A percentile compares a stretch with the other conserved stretches of the same genome.
phyloP scores from a whole-genome alignment of 768 basidiomycete genomes.

The Mrakia gelida region DNA sequence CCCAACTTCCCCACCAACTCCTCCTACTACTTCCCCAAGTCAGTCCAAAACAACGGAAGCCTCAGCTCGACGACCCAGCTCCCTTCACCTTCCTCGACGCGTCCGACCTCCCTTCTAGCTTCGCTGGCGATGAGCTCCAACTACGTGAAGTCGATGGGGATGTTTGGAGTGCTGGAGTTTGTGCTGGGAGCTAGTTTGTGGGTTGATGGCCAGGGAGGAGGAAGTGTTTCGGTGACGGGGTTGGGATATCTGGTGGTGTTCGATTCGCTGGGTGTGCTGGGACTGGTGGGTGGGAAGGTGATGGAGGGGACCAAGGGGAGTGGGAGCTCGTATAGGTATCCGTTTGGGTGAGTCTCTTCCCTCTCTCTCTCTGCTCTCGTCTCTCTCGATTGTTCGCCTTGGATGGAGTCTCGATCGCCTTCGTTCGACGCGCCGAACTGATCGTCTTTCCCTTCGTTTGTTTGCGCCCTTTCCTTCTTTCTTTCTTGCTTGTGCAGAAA shows the following conservation, averaged over 20 bases:
- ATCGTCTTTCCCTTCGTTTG: background rate
- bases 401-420: background rate
- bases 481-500: background rate
- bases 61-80: conserved; percentile 4
- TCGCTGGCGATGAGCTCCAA: background rate
- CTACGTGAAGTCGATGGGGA: conserved; percentile 11
- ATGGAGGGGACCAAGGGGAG: conserved; percentile 36
- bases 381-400: too few relatives aligned
- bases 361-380: background rate
- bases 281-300: conserved; percentile 45
- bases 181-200: conserved; percentile 58
- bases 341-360: conserved; percentile 58
- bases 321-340: conserved; percentile 38
- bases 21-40: background rate
- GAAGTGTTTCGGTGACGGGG: conserved; percentile 81
- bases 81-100: conserved; percentile 5
- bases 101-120: background rate
- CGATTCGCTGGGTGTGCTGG: conserved; percentile 74
- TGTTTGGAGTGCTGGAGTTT: conserved; percentile 44
- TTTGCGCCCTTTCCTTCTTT: too few relatives aligned
- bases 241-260: conserved; percentile 96
- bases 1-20: conserved; percentile 1
- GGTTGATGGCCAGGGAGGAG: conserved; percentile 82
- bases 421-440: background rate
- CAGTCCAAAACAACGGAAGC: background rate